Evolutionary conservation across 768 basidiomycete genomes (phyloP).

Genomic region (Tulasnella sp.): DNA sequence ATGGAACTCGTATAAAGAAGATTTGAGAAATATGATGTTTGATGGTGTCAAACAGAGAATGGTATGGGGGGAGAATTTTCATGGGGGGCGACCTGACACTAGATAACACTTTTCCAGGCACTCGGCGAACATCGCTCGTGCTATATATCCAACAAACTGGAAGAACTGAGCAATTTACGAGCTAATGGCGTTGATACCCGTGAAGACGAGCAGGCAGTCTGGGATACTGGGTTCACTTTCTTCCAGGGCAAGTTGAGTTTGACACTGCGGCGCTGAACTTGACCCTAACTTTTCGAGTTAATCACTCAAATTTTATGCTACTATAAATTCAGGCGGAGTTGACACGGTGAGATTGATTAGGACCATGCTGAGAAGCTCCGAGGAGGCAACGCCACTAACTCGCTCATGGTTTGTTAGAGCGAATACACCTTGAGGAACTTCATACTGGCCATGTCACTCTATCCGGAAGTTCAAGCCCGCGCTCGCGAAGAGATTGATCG

Average conservation of each 20-base stretch:
- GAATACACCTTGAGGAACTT: slow-evolving; percentile 4
- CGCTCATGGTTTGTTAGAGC: background rate
- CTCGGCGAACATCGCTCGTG: background rate
- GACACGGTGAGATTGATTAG: background rate
- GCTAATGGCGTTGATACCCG: background rate
- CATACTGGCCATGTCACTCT: slow-evolving; percentile 28
- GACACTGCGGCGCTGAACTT: no score
- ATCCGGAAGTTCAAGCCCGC: slow-evolving; percentile 14
- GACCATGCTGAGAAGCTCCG: no score
- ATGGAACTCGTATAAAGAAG: background rate
- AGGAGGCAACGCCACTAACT: no score
- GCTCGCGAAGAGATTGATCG: slow-evolving; percentile 23
- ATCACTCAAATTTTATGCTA: no score
- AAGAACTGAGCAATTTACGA: background rate
- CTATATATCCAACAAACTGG: background rate
- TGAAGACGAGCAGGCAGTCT: background rate
- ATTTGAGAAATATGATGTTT: background rate
- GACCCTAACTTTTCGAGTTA: no score
- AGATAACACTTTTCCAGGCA: background rate
- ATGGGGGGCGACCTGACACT: no score
- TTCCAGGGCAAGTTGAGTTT: background rate
- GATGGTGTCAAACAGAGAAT: background rate
- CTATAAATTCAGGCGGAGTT: background rate
- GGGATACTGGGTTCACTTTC: background rate
- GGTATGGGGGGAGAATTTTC: no score